Evolutionary conservation across 2,329 filamentous ascomycete species (phyloP).

Genomic region (Trichoderma hamatum): DNA sequence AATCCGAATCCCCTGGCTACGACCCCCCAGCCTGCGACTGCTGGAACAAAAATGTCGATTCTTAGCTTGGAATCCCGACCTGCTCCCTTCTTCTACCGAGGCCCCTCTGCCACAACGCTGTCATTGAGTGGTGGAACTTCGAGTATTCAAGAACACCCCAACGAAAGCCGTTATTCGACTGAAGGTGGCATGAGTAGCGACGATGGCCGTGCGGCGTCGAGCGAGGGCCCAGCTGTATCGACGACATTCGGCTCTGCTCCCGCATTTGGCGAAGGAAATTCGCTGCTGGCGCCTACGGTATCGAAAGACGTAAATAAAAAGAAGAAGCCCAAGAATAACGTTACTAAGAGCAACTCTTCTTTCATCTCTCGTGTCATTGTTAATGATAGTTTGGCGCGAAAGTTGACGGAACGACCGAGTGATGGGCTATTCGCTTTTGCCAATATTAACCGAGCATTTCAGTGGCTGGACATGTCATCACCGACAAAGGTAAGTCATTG

Average conservation of each 20-base stretch:
- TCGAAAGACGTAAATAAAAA: constrained; percentile 77
- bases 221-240: constrained; percentile 49
- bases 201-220: constrained; percentile 58
- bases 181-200: constrained; percentile 63
- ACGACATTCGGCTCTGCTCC: constrained; percentile 55
- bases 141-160: constrained; percentile 64
- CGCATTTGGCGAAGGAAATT: constrained; percentile 85
- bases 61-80: constrained; percentile 69
- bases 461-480: constrained; percentile 91
- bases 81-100: constrained; percentile 58
- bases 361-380: constrained; percentile 97
- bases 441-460: constrained; percentile 92
- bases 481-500: constrained; percentile 59
- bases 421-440: constrained; percentile 90
- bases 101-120: constrained; percentile 55
- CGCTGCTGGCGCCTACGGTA: constrained; percentile 64
- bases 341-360: constrained; percentile 97
- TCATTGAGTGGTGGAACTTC: constrained; percentile 47
- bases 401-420: constrained; percentile 73
- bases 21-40: constrained; percentile 77
- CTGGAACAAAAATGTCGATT: constrained; percentile 82
- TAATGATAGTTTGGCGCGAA: constrained; percentile 78
- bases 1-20: constrained; percentile 93
- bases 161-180: constrained; percentile 61
- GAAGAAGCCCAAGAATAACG: constrained; percentile 96